Conservation (phyloP, 139 green algal genomes). For the Chlorella sp. region DNA sequence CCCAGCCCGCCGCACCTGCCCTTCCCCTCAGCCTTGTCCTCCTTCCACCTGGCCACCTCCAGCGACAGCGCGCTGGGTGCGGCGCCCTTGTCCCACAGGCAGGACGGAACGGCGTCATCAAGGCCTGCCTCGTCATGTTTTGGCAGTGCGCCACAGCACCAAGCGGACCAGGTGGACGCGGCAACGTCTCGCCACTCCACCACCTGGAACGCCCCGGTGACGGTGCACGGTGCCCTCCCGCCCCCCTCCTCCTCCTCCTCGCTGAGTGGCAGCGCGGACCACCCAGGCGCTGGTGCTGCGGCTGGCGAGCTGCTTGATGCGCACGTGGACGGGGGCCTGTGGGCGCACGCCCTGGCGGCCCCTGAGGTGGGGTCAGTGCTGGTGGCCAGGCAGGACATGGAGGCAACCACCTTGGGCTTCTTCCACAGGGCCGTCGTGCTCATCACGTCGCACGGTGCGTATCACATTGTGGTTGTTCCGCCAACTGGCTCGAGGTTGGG, state of each 20-base stretch:
- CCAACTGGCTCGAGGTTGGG: neutral
- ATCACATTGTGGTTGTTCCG: neutral
- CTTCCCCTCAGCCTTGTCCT: too few species aligned
- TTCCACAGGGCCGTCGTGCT: constrained; percentile 30
- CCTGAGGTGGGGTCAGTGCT: constrained; percentile 39
- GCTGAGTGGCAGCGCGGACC: neutral
- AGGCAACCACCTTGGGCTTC: constrained; percentile 12
- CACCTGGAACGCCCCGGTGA: neutral
- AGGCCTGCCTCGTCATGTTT: too few species aligned
- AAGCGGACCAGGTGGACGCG: too few species aligned
- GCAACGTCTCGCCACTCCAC: neutral
- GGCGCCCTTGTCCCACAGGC: too few species aligned
- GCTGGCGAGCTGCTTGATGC: neutral
- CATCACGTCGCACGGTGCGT: constrained; percentile 29
- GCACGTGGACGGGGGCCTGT: constrained; percentile 1
- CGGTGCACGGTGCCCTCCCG: neutral
- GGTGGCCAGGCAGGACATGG: constrained; percentile 9
- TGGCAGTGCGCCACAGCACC: neutral
- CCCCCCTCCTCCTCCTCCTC: neutral
- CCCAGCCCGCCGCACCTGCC: too few species aligned
- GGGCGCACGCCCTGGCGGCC: constrained; percentile 14
- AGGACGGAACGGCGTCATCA: too few species aligned
- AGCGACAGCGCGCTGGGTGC: too few species aligned
- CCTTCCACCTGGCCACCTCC: too few species aligned
- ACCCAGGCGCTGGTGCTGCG: neutral